Evolutionary conservation across 202 grass and related monocot species (phyloP).

Genomic region (Bolboschoenoplectus hybrid): DNA sequence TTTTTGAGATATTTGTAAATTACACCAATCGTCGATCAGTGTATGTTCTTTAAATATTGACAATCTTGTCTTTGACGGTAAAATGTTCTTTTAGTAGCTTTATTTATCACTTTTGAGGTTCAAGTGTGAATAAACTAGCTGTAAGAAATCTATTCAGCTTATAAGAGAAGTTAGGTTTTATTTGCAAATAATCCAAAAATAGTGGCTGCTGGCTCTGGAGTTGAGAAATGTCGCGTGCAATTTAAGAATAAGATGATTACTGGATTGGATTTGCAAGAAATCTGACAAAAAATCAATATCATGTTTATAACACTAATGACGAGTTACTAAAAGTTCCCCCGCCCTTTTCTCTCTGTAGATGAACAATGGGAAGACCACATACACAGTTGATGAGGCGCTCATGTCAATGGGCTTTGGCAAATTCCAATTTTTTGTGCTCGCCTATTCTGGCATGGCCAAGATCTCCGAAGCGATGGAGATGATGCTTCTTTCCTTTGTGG

Average conservation of each 20-base stretch:
- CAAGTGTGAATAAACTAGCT: neutral
- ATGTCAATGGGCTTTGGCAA: conserved; percentile 85
- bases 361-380: conserved; percentile 65
- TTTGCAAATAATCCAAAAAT: conserved; percentile 11
- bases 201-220: conserved; percentile 6
- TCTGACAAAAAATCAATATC: neutral
- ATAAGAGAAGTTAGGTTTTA: neutral
- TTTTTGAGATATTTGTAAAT: neutral
- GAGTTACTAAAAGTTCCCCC: neutral
- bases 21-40: neutral
- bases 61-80: neutral
- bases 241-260: neutral
- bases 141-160: neutral
- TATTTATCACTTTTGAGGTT: neutral
- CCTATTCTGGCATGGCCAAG: conserved; percentile 94
- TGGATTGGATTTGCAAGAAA: neutral
- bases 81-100: neutral
- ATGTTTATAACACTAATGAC: neutral
- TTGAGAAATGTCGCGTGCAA: neutral
- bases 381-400: conserved; percentile 90
- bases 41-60: neutral
- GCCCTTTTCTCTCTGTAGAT: conserved; percentile 63
- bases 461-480: conserved; percentile 99
- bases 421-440: conserved; percentile 86
- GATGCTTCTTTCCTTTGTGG: conserved; percentile 99